Base-by-base conservation (phyloP, 192 early-diverging fungal genomes). In the Coemansia sp. region DNA sequence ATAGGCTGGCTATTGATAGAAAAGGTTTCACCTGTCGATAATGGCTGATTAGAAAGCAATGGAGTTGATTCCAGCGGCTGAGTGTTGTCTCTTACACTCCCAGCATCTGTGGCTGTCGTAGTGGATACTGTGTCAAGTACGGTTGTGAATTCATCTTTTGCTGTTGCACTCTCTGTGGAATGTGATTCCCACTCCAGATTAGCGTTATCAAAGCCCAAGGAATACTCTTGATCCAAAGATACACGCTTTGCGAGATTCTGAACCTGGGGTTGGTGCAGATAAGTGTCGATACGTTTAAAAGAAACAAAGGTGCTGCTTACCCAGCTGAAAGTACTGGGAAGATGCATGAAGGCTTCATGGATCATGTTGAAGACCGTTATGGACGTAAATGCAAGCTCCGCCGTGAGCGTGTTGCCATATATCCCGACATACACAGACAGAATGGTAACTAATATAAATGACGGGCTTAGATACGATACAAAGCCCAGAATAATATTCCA, bases 221-320 rank as follows among this genome's bases (percentile, higher is more conserved):
- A 62, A 12, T 35, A 35, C 35, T 30, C 73, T 5, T 38, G 35
- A n/a, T 6, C 10, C 4, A 46, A 60, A 36, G 66, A 39, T 23
- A 67, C 71, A 44, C 71, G 80, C 61, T 73, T 35, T 60, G 81
- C 65, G 15, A 86, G 74, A 35, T 56, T 67, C 70, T 87, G 81
- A 58, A 93, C 68, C 72, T 96, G 88, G 2, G 85, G 77, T 66
- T 95, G 91, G 11, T 68, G 70, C 49, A 98, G 79, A 64, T 93
- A 98, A 34, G 80, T 76, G 49, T 87, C 86, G 56, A 98, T 85
- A 61, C 92, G 89, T 14, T 72, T 64, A 36, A 91, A 59, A 34
- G 89, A 86, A n/a, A 92, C 90, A 23, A 76, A 81, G 11, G 83
- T 86, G 38, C 89, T 86, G 46, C 90, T 75, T 10, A 85, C 65